phyloP scores from a whole-genome alignment of 1,139 yeast species.

The Lodderomyces parapsilosis region DNA sequence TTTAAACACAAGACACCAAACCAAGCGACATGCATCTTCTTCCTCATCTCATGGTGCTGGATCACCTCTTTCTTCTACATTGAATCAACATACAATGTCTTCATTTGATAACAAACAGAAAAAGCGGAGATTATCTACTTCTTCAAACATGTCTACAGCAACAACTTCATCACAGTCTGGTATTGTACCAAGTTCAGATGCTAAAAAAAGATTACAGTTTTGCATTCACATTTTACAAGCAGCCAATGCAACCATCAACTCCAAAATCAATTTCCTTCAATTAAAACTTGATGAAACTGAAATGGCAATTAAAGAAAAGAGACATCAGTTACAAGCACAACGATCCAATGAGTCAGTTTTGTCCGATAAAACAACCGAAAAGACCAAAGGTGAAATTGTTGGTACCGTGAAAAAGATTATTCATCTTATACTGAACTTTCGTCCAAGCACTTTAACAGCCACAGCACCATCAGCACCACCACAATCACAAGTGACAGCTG shows the following conservation, averaged over 20 bases:
- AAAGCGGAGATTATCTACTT: constrained; percentile 21
- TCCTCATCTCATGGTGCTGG: constrained; percentile 9
- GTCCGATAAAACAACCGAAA: constrained; percentile 27
- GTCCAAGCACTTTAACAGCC: constrained; percentile 58
- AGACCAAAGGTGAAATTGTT: constrained; percentile 76
- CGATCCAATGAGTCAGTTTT: constrained; percentile 9
- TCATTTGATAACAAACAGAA: constrained; percentile 15
- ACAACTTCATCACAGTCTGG: constrained; percentile 15
- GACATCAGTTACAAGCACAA: constrained; percentile 11
- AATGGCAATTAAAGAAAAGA: constrained; percentile 16
- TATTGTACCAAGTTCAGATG: constrained; percentile 37
- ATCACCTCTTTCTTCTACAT: constrained; percentile 2
- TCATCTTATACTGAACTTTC: constrained; percentile 79
- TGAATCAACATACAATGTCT: constrained; percentile 9
- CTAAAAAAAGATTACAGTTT: constrained; percentile 67
- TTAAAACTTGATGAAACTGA: constrained; percentile 29
- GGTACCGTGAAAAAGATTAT: constrained; percentile 88
- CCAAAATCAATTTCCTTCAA: constrained; percentile 64
- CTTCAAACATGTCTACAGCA: constrained; percentile 15
- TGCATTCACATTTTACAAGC: constrained; percentile 71
- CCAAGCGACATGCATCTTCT: constrained; percentile 16
- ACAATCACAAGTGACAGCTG: not conserved
- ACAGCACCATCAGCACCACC: not conserved
- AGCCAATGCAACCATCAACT: constrained; percentile 70
- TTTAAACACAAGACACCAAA: constrained; percentile 39